A percentile compares a stretch with the other conserved stretches of the same genome.
Conservation (phyloP, 2,329 filamentous ascomycete genomes). For the Drechslerella stenobrocha region DNA sequence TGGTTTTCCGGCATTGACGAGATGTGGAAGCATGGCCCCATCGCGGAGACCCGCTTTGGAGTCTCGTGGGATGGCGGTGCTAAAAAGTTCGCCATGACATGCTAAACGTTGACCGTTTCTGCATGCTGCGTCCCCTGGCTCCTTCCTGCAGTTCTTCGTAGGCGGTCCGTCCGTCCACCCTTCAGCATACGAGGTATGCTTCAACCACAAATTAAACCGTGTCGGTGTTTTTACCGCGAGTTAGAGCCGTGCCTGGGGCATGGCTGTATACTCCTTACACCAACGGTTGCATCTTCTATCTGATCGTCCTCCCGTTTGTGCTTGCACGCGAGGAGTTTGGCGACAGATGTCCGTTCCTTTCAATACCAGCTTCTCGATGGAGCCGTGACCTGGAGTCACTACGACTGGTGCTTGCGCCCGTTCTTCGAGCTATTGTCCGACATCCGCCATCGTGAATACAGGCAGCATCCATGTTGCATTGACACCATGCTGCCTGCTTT, state of each 20-base stretch:
- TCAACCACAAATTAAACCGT: not conserved
- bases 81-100: constrained; percentile 28
- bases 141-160: not conserved
- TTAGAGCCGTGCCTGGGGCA: not conserved
- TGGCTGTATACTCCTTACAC: not conserved
- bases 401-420: not conserved
- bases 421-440: not conserved
- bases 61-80: constrained; percentile 22
- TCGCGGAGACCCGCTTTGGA: constrained; percentile 33
- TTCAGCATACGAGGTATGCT: not conserved
- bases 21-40: constrained; percentile 32
- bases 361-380: constrained; percentile 2
- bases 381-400: not conserved
- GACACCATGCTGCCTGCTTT: constrained; percentile 13
- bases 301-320: not conserved
- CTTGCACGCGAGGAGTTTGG: not conserved
- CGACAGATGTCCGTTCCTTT: constrained; percentile 7
- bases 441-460: not conserved
- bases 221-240: not conserved
- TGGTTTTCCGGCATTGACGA: constrained; percentile 51
- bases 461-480: not conserved
- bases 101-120: constrained; percentile 19
- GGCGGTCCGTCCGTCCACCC: too few species aligned
- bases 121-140: not conserved
- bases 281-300: not conserved